Evolutionary conservation across 441 rosid genomes (phyloP).

Genomic region (Populus hybrid): DNA sequence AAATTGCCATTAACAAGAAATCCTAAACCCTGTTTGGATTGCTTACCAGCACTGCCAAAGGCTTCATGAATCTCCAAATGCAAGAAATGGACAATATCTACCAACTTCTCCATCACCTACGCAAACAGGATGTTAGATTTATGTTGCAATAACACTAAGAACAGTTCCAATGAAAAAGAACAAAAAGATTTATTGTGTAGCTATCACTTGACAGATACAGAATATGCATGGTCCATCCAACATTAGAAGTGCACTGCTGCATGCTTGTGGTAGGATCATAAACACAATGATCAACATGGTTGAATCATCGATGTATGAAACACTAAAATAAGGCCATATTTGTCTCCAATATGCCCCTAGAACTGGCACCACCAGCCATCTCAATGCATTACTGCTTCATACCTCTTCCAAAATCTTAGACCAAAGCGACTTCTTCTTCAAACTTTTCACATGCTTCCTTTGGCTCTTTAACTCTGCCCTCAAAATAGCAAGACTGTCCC

Average conservation of each 20-base stretch:
- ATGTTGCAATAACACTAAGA: conserved; percentile 3
- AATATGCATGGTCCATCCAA: neutral
- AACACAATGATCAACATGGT: neutral
- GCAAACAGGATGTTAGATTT: conserved; percentile 21
- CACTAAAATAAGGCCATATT: neutral
- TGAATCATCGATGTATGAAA: neutral
- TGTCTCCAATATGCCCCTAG: neutral
- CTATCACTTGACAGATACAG: neutral
- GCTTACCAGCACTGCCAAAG: conserved; percentile 79
- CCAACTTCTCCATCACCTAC: conserved; percentile 98
- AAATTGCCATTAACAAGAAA: neutral
- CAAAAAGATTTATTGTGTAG: neutral
- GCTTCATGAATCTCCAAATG: conserved; percentile 87
- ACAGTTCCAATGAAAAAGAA: neutral
- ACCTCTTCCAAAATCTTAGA: conserved; percentile 98
- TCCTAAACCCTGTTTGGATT: neutral
- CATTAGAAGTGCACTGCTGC: neutral
- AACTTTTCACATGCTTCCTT: conserved; percentile 79
- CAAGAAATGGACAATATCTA: conserved; percentile 90
- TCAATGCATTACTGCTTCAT: conserved; percentile 11
- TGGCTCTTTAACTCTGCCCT: conserved; percentile 93
- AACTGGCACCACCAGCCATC: too few relatives aligned
- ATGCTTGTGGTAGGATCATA: neutral
- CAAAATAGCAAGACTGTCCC: conserved; percentile 81
- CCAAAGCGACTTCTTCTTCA: conserved; percentile 98